Conservation (phyloP, 176 grass and related monocot genomes). For the Thalia dealbata region DNA sequence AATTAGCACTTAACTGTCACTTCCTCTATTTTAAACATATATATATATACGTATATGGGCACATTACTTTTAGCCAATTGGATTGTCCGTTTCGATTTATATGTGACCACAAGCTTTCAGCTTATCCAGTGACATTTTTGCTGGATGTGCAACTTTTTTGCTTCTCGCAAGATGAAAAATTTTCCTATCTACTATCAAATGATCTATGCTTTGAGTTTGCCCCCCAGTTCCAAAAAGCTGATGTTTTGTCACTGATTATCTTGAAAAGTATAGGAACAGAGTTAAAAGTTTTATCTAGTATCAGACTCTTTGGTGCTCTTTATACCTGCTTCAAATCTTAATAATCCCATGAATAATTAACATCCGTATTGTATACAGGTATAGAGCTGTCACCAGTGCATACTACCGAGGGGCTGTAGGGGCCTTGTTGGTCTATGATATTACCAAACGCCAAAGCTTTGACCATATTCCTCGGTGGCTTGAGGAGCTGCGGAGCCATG, state of each 20-base stretch:
- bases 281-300: neutral
- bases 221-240: neutral
- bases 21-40: neutral
- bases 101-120: neutral
- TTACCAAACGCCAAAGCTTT: constrained; percentile 72
- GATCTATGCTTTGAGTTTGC: neutral
- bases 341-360: neutral
- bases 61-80: neutral
- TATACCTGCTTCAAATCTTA: neutral
- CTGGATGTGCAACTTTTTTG: neutral
- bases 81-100: neutral
- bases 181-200: too few species aligned
- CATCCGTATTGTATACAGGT: constrained; percentile 19
- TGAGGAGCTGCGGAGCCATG: constrained; percentile 55
- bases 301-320: too few species aligned
- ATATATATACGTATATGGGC: too few species aligned
- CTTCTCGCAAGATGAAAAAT: neutral
- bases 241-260: neutral
- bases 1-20: neutral
- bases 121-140: neutral
- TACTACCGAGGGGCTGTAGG: constrained; percentile 65
- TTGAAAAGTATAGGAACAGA: neutral
- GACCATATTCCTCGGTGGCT: constrained; percentile 78
- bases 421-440: constrained; percentile 63
- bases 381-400: constrained; percentile 66